These are phyloP conservation scores for Daldinia grandis DNA, from an alignment of 495 filamentous ascomycete genomes.

Conservation along the genomic window DNA sequence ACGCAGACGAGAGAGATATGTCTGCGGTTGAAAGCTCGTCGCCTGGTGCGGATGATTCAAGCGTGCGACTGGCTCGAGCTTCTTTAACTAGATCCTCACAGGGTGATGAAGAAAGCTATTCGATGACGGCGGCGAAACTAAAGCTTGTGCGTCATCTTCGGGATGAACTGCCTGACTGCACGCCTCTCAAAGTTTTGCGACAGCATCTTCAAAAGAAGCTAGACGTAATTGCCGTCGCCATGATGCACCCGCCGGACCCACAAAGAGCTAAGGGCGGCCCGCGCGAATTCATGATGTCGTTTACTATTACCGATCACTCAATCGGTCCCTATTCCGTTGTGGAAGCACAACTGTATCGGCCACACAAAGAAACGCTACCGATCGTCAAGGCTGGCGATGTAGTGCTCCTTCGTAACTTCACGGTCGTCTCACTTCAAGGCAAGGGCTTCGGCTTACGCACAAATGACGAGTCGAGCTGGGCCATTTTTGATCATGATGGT, in stretches of 20 bases:
- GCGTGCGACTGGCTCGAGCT: slow-evolving; percentile 38
- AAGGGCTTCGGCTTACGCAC: slow-evolving; percentile 58
- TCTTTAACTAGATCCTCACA: slow-evolving; percentile 33
- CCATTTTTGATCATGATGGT: slow-evolving; percentile 59
- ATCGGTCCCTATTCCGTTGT: slow-evolving; percentile 55
- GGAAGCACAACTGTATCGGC: slow-evolving; percentile 76
- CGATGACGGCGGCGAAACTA: slow-evolving; percentile 48
- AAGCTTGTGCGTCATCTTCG: slow-evolving; percentile 60
- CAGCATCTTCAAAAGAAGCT: slow-evolving; percentile 62
- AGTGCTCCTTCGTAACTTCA: slow-evolving; percentile 78
- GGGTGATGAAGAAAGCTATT: slow-evolving; percentile 39
- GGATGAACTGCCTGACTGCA: slow-evolving; percentile 71
- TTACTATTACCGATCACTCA: slow-evolving; percentile 75
- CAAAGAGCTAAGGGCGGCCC: slow-evolving; percentile 70
- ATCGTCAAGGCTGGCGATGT: slow-evolving; percentile 73
- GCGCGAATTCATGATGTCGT: slow-evolving; percentile 72
- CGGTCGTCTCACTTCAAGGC: slow-evolving; percentile 64
- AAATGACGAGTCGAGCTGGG: slow-evolving; percentile 65
- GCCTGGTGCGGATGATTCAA: slow-evolving; percentile 32
- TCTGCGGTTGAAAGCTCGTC: slow-evolving; percentile 12
- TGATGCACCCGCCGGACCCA: slow-evolving; percentile 61
- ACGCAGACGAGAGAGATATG: slow-evolving; percentile 2
- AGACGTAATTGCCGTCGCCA: slow-evolving; percentile 74
- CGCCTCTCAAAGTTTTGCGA: slow-evolving; percentile 69
- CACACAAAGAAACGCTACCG: slow-evolving; percentile 76